Evolutionary conservation across 164 flowering plant genomes (phyloP).

Genomic region (Magnolia sinica): DNA sequence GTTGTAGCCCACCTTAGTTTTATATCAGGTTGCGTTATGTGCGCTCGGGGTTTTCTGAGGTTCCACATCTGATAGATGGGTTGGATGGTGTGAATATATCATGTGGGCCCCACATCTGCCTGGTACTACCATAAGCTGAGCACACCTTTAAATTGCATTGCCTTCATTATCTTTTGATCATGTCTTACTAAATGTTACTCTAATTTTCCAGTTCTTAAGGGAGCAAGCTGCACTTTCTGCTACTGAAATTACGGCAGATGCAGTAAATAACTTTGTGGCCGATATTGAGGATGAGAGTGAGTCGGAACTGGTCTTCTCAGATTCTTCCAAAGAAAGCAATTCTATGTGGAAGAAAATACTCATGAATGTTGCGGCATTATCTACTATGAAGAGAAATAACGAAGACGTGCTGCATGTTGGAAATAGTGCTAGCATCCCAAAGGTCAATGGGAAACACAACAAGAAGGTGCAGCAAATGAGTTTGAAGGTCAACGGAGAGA

Average conservation of each 20-base stretch:
- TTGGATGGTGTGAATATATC: no score
- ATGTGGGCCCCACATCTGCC: no score
- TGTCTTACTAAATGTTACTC: slow-evolving; percentile 8
- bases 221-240: slow-evolving; percentile 93
- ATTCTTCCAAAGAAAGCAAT: slow-evolving; percentile 31
- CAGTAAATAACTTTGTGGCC: slow-evolving; percentile 57
- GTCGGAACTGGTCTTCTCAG: slow-evolving; percentile 29
- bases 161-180: no score
- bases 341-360: slow-evolving; percentile 52
- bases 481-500: slow-evolving; percentile 46
- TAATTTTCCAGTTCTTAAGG: slow-evolving; percentile 58
- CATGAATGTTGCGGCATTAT: slow-evolving; percentile 35
- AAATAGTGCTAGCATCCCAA: slow-evolving; percentile 42
- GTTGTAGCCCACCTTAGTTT: no score
- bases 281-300: slow-evolving; percentile 55
- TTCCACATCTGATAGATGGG: no score
- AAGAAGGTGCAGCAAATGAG: slow-evolving; percentile 52
- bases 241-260: slow-evolving; percentile 73
- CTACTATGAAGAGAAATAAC: slow-evolving; percentile 25
- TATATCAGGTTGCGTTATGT: no score
- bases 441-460: slow-evolving; percentile 84
- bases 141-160: no score
- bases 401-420: slow-evolving; percentile 30
- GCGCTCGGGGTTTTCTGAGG: no score
- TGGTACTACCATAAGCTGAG: no score